Base-by-base conservation (phyloP, 441 rosid genomes). In the Syzygium malaccense region DNA sequence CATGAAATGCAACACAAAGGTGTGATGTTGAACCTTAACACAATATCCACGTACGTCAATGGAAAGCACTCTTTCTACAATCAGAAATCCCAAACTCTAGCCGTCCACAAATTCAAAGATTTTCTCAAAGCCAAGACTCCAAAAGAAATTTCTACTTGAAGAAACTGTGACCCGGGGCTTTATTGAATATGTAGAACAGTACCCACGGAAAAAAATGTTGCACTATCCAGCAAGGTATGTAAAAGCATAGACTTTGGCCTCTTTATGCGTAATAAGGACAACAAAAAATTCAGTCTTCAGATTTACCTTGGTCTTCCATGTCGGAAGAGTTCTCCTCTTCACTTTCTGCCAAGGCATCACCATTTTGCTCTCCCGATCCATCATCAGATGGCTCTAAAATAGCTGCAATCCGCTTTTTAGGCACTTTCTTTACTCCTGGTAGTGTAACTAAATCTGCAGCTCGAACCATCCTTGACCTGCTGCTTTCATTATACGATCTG, bases 351-450 rank as follows among this genome's bases (percentile, higher is more conserved):
- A 92, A 41, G 14, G 87, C 91, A 80, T 92, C 95, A 54, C 92
- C 99, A 89, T 94, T 93, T 89, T 93, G 97, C 92, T 91, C 99
- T 87, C 93, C 93, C 86, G 92, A 85, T 88, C 91, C 93, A 83
- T 93, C 97, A 90, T 51, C 95, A 79, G 94, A 58, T 48, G 99
- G 95, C 91, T 98, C 99, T 86, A 96, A 91, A 88, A 95, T 94
- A 41, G 98, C 97, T 71, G 96, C 98, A 87, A 96, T 93, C 37
- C 95, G 95, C 93, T 96, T 98, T 94, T 92, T 96, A 60, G 97
- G 96, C 10, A 95, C 96, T 92, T 96, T 98, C 87, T 95, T 98
- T 58, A 93, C 83, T 88, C 99, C 99, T 53, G 99, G 98, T 91
- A 98, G 92, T 79, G 94, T 89, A 64, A 96, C 95, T 91, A 97